A percentile compares a stretch with the other conserved stretches of the same genome.
Evolutionary conservation across 208 protist species (phyloP).

Genomic region (Naegleria fowleri): DNA sequence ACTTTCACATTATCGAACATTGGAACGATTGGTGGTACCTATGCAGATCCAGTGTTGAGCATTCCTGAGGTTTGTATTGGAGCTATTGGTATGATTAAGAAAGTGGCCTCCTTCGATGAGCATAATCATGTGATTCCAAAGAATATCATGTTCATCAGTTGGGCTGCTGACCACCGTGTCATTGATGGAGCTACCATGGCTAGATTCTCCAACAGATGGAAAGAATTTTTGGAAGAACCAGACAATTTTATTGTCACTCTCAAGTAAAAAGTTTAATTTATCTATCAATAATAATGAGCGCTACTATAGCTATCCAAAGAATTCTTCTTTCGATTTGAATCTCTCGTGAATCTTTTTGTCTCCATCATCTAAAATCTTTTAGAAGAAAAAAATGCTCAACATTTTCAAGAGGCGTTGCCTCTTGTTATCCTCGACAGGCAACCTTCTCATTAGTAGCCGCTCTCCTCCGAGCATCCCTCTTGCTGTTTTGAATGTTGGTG

Average conservation of each 20-base stretch:
- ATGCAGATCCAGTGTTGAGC: conserved; percentile 72
- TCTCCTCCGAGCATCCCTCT: too few species aligned
- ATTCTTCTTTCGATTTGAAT: too few species aligned
- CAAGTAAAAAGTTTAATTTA: neutral
- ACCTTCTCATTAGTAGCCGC: too few species aligned
- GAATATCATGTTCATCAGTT: conserved; percentile 64
- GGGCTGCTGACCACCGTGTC: conserved; percentile 87
- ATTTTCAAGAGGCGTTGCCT: too few species aligned
- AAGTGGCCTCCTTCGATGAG: conserved; percentile 68
- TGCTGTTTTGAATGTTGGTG: too few species aligned
- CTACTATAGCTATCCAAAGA: too few species aligned
- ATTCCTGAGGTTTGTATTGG: conserved; percentile 84
- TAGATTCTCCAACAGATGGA: conserved; percentile 81
- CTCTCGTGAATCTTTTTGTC: too few species aligned
- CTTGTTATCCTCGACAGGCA: too few species aligned
- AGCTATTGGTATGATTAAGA: conserved; percentile 75
- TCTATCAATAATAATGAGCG: neutral
- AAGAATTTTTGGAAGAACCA: conserved; percentile 74
- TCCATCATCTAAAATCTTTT: too few species aligned
- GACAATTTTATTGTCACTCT: neutral
- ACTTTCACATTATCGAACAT: conserved; percentile 94
- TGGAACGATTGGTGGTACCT: conserved; percentile 87
- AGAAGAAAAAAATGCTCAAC: too few species aligned
- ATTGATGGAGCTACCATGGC: conserved; percentile 93
- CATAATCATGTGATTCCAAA: conserved; percentile 56